These are phyloP conservation scores for Arabidopsis thaliana DNA, from an alignment of 345 rosid genomes.

Conservation along the genomic window DNA sequence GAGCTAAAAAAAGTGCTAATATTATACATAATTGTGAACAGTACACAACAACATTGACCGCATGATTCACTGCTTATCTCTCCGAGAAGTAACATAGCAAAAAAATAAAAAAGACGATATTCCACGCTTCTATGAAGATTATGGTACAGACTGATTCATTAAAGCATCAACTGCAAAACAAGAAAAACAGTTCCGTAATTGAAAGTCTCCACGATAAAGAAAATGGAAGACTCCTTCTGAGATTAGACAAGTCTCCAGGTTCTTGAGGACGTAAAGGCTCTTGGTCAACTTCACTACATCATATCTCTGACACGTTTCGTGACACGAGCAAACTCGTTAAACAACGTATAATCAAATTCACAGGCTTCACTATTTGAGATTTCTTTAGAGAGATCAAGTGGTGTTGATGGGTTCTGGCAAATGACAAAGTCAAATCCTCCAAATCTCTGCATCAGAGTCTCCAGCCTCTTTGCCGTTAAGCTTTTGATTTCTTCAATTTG, in stretches of 20 bases:
- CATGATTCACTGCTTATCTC: conserved; percentile 7
- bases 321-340: conserved; percentile 78
- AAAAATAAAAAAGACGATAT: neutral
- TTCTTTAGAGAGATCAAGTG: conserved; percentile 35
- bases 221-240: conserved; percentile 9
- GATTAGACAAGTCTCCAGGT: conserved; percentile 16
- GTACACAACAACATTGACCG: conserved; percentile 15
- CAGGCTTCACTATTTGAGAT: conserved; percentile 33
- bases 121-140: neutral
- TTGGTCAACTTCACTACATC: conserved; percentile 38
- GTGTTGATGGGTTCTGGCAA: conserved; percentile 69
- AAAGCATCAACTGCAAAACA: neutral
- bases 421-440: conserved; percentile 75
- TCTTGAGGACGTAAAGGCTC: conserved; percentile 13
- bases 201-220: conserved; percentile 1
- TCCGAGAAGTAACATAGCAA: conserved; percentile 16
- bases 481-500: conserved; percentile 66
- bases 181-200: neutral
- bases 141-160: conserved; percentile 6
- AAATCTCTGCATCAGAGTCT: conserved; percentile 52
- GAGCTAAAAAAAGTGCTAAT: neutral
- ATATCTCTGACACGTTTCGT: conserved; percentile 63
- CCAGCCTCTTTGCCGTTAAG: conserved; percentile 64
- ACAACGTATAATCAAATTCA: conserved; percentile 64
- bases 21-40: conserved; percentile 17